These are phyloP conservation scores for Solanum pennellii DNA, from an alignment of 257 asterid genomes.

Conservation along the genomic window DNA sequence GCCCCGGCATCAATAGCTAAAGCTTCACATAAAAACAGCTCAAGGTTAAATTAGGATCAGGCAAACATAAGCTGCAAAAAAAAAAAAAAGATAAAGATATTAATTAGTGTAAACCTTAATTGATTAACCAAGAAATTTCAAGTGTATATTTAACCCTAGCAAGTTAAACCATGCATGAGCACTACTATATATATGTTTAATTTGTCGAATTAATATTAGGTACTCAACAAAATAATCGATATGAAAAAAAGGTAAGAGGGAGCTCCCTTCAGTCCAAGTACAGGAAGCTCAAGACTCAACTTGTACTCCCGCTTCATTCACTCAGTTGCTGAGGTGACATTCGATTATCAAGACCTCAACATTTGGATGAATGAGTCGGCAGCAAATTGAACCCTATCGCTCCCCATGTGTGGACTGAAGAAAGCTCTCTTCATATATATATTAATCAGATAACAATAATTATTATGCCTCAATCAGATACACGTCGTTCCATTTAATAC, in stretches of 20 bases:
- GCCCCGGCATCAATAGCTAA: not conserved
- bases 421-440: slow-evolving; percentile 60
- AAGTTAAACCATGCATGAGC: not conserved
- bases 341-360: slow-evolving; percentile 18
- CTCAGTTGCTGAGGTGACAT: slow-evolving; percentile 34
- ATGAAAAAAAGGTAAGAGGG: slow-evolving; percentile 25
- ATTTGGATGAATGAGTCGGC: slow-evolving; percentile 97
- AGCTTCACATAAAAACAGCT: not conserved
- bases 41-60: not conserved
- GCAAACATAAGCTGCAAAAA: not conserved
- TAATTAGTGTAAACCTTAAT: not conserved
- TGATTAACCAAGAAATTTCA: not conserved
- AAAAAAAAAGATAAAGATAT: not conserved
- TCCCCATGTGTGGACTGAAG: slow-evolving; percentile 79
- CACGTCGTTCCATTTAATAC: not conserved
- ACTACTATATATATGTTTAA: not conserved
- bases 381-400: slow-evolving; percentile 73
- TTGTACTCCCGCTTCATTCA: slow-evolving; percentile 92
- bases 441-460: not conserved
- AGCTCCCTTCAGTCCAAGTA: slow-evolving; percentile 99
- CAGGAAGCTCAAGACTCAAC: slow-evolving; percentile 52
- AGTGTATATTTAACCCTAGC: not conserved
- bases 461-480: not conserved
- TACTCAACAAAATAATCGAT: not conserved
- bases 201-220: not conserved